Conservation (phyloP, 495 filamentous ascomycete genomes). For the Neurospora sp. region DNA sequence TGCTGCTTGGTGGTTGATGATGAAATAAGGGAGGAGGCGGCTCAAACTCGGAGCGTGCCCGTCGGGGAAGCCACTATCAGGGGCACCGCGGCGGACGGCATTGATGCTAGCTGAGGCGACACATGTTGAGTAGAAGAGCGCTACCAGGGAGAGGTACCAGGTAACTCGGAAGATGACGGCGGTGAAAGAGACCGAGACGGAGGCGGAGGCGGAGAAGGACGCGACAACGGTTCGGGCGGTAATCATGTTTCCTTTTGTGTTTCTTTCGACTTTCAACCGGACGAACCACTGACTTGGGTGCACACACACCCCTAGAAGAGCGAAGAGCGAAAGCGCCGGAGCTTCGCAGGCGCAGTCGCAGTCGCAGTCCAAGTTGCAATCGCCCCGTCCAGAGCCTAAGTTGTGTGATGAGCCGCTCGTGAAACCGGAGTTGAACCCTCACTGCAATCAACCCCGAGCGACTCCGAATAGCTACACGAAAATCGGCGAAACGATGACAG, state of each 20-base stretch:
- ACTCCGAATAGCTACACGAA: neutral
- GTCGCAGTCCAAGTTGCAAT: neutral
- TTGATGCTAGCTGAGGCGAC: neutral
- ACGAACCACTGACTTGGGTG: neutral
- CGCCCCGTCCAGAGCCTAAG: neutral
- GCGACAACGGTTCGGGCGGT: neutral
- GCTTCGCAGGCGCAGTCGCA: neutral
- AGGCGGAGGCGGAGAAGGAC: neutral
- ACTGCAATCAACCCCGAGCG: neutral
- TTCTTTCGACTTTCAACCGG: neutral
- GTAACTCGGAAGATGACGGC: neutral
- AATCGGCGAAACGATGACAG: neutral
- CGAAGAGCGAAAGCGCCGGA: neutral
- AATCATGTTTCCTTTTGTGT: neutral
- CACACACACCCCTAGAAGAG: neutral
- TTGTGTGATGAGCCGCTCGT: neutral
- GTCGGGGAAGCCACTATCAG: too few relatives aligned
- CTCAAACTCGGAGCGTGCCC: neutral
- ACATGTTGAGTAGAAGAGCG: neutral
- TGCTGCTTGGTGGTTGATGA: neutral
- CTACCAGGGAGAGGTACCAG: neutral
- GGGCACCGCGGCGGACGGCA: neutral
- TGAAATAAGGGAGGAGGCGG: neutral
- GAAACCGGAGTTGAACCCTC: neutral
- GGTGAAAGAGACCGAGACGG: neutral